phyloP scores from a whole-genome alignment of 768 basidiomycete genomes.

The Tulasnella calospora region DNA sequence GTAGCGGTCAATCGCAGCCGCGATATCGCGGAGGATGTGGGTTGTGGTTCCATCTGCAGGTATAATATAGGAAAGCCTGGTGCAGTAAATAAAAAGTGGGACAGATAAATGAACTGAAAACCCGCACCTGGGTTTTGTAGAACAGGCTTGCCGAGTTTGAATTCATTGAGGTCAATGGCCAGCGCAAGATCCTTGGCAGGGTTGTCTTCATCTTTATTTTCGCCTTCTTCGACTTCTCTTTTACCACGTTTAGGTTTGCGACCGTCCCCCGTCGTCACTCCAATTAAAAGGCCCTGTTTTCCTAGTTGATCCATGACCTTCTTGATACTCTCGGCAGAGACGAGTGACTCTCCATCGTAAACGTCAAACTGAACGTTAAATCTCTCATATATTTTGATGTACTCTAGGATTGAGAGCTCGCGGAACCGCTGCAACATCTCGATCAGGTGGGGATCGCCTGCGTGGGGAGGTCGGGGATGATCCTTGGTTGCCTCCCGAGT shows the following conservation, averaged over 20 bases:
- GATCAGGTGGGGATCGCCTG: slow-evolving; percentile 38
- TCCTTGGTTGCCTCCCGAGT: neutral
- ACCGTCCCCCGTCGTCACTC: slow-evolving; percentile 24
- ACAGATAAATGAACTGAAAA: neutral
- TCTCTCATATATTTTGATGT: slow-evolving; percentile 39
- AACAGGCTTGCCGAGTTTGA: slow-evolving; percentile 40
- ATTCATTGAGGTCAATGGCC: slow-evolving; percentile 36
- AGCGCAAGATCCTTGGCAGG: slow-evolving; percentile 35
- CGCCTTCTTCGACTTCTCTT: neutral
- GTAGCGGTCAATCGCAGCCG: slow-evolving; percentile 41
- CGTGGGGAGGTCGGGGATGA: neutral
- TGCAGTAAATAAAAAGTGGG: neutral
- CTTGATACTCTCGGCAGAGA: slow-evolving; percentile 37
- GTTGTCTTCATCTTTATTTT: neutral
- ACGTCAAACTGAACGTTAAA: slow-evolving; percentile 43
- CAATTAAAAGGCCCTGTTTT: slow-evolving; percentile 31
- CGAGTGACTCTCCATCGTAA: slow-evolving; percentile 41
- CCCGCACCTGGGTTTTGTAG: slow-evolving; percentile 37
- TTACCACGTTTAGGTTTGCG: neutral
- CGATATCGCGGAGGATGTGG: slow-evolving; percentile 44
- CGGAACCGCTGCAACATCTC: slow-evolving; percentile 42
- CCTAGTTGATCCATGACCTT: slow-evolving; percentile 35
- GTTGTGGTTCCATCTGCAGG: slow-evolving; percentile 42
- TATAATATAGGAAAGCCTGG: too few relatives aligned
- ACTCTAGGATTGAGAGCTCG: slow-evolving; percentile 39